Conservation (phyloP, 177 flowering plant species). For the Vitis hybrid region DNA sequence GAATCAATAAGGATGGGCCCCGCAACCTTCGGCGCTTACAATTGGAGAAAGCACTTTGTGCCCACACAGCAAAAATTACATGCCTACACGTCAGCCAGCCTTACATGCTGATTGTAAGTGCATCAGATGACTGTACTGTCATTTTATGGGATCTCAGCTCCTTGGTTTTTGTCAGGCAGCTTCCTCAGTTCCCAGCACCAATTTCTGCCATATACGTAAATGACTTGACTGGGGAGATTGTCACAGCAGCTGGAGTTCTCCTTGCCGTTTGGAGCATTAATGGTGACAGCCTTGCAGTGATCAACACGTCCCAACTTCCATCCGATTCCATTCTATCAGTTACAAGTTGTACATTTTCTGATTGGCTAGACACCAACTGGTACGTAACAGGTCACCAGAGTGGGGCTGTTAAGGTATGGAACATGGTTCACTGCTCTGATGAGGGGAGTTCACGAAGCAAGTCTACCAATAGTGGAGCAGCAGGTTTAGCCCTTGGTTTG, state of each 20-base stretch:
- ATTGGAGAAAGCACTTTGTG: conserved; percentile 78
- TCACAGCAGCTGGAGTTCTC: conserved; percentile 88
- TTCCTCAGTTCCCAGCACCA: conserved; percentile 92
- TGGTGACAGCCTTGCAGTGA: conserved; percentile 86
- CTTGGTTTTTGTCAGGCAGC: conserved; percentile 79
- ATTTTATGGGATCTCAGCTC: conserved; percentile 96
- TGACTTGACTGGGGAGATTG: conserved; percentile 83
- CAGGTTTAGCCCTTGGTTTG: conserved; percentile 42
- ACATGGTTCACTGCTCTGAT: conserved; percentile 73
- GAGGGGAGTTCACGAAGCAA: conserved; percentile 42
- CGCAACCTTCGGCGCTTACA: conserved; percentile 47
- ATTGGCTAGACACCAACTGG: conserved; percentile 91
- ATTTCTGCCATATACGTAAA: conserved; percentile 85
- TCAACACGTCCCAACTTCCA: conserved; percentile 91
- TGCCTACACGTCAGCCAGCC: conserved; percentile 90
- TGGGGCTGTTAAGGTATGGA: conserved; percentile 96
- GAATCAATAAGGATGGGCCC: conserved; percentile 59
- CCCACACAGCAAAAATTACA: conserved; percentile 79
- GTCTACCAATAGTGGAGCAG: conserved; percentile 26
- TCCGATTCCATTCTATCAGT: conserved; percentile 84
- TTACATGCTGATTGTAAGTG: conserved; percentile 86
- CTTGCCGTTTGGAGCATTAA: conserved; percentile 96
- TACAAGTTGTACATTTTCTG: conserved; percentile 75
- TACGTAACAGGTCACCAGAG: conserved; percentile 95
- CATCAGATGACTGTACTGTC: conserved; percentile 92